Percentiles rank a stretch among this genome's conserved stretches.
Evolutionary conservation across 805 yeast genomes (phyloP).

Genomic region (Pichia cabralensis): DNA sequence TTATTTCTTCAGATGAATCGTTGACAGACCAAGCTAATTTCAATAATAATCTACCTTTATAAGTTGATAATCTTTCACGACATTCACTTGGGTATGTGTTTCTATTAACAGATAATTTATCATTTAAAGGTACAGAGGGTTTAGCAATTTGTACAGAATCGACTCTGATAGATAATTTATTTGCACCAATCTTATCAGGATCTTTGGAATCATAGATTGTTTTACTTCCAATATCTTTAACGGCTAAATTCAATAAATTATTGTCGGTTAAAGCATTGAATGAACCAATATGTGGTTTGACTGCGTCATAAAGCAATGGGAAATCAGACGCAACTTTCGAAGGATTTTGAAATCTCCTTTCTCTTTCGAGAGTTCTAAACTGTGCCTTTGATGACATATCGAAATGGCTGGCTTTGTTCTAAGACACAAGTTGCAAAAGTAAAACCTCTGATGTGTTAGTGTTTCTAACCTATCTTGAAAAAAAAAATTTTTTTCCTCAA

Average conservation of each 20-base stretch:
- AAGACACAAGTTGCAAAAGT: not conserved
- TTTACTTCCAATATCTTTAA: constrained; percentile 78
- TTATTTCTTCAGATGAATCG: constrained; percentile 62
- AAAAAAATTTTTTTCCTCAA: too few species aligned
- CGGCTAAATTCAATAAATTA: constrained; percentile 77
- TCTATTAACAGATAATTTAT: constrained; percentile 68
- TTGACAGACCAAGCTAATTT: constrained; percentile 82
- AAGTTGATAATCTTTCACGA: constrained; percentile 81
- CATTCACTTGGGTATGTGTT: constrained; percentile 77
- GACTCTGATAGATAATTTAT: constrained; percentile 74
- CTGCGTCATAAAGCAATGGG: constrained; percentile 81
- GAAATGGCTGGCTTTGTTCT: not conserved
- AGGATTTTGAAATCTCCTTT: constrained; percentile 75
- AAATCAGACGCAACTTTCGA: constrained; percentile 77
- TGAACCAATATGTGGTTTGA: constrained; percentile 90
- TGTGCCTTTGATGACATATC: constrained; percentile 43
- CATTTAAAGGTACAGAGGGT: constrained; percentile 65
- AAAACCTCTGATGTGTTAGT: too few species aligned
- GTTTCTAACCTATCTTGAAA: not conserved
- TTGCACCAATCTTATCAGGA: constrained; percentile 55
- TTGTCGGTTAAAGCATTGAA: constrained; percentile 88
- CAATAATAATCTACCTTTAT: constrained; percentile 67
- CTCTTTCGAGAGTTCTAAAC: constrained; percentile 81
- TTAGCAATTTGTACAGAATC: constrained; percentile 81
- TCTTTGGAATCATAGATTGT: constrained; percentile 78